phyloP scores from a whole-genome alignment of 108 stramenopile species.

The Skeletonema tropicum region DNA sequence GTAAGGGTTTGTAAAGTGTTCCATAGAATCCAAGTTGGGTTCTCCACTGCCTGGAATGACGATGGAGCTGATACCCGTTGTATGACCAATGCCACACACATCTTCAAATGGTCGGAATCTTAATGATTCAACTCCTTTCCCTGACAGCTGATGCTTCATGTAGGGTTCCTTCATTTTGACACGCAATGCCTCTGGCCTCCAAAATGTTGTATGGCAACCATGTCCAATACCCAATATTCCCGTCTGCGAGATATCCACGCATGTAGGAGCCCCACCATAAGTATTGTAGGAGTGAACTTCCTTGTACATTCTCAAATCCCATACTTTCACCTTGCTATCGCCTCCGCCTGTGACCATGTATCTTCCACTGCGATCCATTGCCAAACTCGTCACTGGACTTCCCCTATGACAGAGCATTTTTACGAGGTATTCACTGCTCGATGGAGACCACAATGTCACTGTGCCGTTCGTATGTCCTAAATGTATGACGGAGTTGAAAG shows the following conservation, averaged over 20 bases:
- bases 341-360: slow-evolving; percentile 93
- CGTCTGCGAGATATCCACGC: slow-evolving; percentile 91
- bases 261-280: slow-evolving; percentile 63
- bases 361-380: slow-evolving; percentile 78
- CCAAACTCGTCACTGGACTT: slow-evolving; percentile 76
- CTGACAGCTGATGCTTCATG: slow-evolving; percentile 85
- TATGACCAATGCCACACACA: slow-evolving; percentile 95
- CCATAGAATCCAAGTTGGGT: slow-evolving; percentile 93
- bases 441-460: slow-evolving; percentile 97
- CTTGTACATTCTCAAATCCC: slow-evolving; percentile 93
- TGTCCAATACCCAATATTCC: slow-evolving; percentile 90
- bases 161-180: slow-evolving; percentile 85
- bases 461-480: slow-evolving; percentile 96
- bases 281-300: slow-evolving; percentile 68
- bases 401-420: slow-evolving; percentile 93
- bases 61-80: slow-evolving; percentile 86
- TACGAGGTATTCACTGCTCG: slow-evolving; percentile 79
- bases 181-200: slow-evolving; percentile 80
- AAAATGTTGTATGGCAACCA: slow-evolving; percentile 89
- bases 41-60: slow-evolving; percentile 98
- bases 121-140: slow-evolving; percentile 66
- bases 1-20: slow-evolving; percentile 92
- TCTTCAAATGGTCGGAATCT: slow-evolving; percentile 98
- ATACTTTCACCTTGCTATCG: slow-evolving; percentile 87
- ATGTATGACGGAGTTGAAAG: slow-evolving; percentile 90